A percentile compares a stretch with the other conserved stretches of the same genome.
Conservation (phyloP, 176 grass and related monocot species). For the barley (Hordeum vulgare) region MorexV3_pseudomolecules_assembly NC_058522.1:305404629-305405128, state of each 20-base stretch:
- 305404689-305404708: slow-evolving; percentile 10
- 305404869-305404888: not conserved
- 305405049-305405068: slow-evolving; percentile 31
- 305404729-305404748: slow-evolving; percentile 23
- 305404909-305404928: slow-evolving; percentile 27
- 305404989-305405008: slow-evolving; percentile 8
- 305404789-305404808: slow-evolving; percentile 35
- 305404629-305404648: slow-evolving; percentile 14
- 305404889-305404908: not conserved
- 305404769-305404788: slow-evolving; percentile 39
- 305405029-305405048: slow-evolving; percentile 16
- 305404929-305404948: slow-evolving; percentile 29
- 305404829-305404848: slow-evolving; percentile 27
- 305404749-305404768: slow-evolving; percentile 23
- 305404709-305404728: slow-evolving; percentile 33
- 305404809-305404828: slow-evolving; percentile 23
- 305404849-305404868: slow-evolving; percentile 23
- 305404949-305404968: slow-evolving; percentile 26
- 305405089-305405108: slow-evolving; percentile 23
- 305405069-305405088: slow-evolving; percentile 14
- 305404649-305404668: not conserved
- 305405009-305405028: slow-evolving; percentile 15
- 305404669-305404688: not conserved
- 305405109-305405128: slow-evolving; percentile 18
- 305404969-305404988: slow-evolving; percentile 2